Evolutionary conservation across 2,329 filamentous ascomycete species (phyloP), one percentile per base, ranked within the genome.

Genomic region (Hymenoscyphus infarciens): DNA sequence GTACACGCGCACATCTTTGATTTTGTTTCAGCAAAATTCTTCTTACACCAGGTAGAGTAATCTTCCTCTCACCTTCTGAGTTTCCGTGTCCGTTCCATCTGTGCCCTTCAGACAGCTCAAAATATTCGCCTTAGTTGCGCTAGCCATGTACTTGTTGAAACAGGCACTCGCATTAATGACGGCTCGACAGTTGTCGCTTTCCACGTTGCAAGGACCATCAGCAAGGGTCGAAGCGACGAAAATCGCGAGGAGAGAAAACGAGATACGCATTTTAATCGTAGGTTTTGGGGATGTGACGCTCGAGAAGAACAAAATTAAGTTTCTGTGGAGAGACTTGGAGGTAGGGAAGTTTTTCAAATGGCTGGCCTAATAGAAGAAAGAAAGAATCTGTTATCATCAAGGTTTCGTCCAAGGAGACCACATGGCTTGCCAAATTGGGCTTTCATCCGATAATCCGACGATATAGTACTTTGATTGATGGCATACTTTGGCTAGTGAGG

Each of bases 91-190:
- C 4, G 60, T 19, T 11, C 65, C 65, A 19, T 65, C 65, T 6
- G 65, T 67, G 7, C 65, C 65, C 35, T 62, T 61, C 11, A 67
- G 58, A 60, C 65, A 67, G 31, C 60, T 65, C 58, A 67, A 35
- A 15, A 67, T 61, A 27, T 56, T 57, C 25, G 57, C 57, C 22
- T 62, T 64, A 49, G 61, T 65, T 49, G 52, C 57, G 6, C 57
- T 42, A 5, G 60, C 45, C 56, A 67, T 57, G 25, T 56, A 67
- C 52, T 67, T 57, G 27, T 67, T 67, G 54, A 67, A 67, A 59
- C 66, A 66, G 16, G 66, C 66, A n/a, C 60, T 64, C 1, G 60
- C 63, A 38, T 67, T 64, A 35, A 67, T 67, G 8, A 67, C 66
- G 4, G 66, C 66, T 56, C 66, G 63, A 33, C 66, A 67, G 35